A percentile compares a stretch with the other conserved stretches of the same genome.
These are phyloP conservation scores for Reticulascus tulasneorum DNA, from an alignment of 2,329 filamentous ascomycete genomes.

Conservation along the genomic window DNA sequence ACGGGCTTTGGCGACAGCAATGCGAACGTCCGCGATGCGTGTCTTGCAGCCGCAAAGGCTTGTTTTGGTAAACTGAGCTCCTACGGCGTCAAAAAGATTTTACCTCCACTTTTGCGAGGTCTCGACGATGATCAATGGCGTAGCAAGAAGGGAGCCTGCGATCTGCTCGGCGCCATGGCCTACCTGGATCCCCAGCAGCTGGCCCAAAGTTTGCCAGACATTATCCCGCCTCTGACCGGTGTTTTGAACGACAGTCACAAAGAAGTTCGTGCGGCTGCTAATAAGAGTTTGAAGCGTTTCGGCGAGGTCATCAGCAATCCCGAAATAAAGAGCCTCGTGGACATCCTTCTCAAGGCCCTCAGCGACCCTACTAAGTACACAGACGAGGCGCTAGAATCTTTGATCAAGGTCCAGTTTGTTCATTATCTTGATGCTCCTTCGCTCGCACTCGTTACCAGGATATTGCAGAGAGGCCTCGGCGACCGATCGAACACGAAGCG, in stretches of 20 bases:
- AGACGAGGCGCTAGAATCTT: conserved; percentile 84
- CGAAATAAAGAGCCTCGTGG: conserved; percentile 89
- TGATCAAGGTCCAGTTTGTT: conserved; percentile 98
- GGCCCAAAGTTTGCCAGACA: conserved; percentile 86
- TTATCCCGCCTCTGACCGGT: conserved; percentile 90
- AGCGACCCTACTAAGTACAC: conserved; percentile 98
- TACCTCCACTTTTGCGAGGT: conserved; percentile 86
- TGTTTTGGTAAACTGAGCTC: conserved; percentile 93
- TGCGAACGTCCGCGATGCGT: conserved; percentile 86
- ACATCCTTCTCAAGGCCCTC: conserved; percentile 88
- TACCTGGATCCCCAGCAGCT: conserved; percentile 96
- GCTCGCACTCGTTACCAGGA: conserved; percentile 88
- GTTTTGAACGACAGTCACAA: conserved; percentile 98
- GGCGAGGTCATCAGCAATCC: conserved; percentile 98
- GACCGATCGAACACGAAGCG: conserved; percentile 93
- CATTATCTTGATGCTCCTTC: conserved; percentile 98
- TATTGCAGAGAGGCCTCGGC: conserved; percentile 84
- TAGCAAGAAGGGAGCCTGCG: conserved; percentile 96
- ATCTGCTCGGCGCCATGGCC: conserved; percentile 95
- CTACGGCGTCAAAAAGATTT: conserved; percentile 89
- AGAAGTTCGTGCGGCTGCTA: conserved; percentile 86
- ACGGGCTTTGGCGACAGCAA: conserved; percentile 85
- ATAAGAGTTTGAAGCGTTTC: conserved; percentile 94
- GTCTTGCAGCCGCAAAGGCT: conserved; percentile 87
- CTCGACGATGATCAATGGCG: conserved; percentile 96